A percentile compares a stretch with the other conserved stretches of the same genome.
Evolutionary conservation across 306 rosid genomes (phyloP).

Genomic region (Cucurbita pepo): DNA sequence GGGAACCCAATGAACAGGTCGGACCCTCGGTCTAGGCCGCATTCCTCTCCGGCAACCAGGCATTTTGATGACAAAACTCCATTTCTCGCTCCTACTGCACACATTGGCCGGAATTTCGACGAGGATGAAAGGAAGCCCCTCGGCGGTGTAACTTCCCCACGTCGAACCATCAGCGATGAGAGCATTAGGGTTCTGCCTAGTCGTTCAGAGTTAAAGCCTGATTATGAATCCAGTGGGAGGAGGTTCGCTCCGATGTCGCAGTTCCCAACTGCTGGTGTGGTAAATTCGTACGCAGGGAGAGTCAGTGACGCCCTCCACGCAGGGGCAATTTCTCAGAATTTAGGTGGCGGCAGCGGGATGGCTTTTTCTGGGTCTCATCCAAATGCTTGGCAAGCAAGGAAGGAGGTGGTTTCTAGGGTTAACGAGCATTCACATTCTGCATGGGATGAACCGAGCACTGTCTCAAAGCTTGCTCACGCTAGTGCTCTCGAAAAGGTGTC

Average conservation of each 20-base stretch:
- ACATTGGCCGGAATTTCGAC: slow-evolving; percentile 86
- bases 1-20: slow-evolving; percentile 48
- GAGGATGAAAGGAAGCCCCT: slow-evolving; percentile 97
- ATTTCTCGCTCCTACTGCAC: slow-evolving; percentile 43
- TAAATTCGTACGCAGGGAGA: slow-evolving; percentile 45
- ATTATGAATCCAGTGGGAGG: slow-evolving; percentile 33
- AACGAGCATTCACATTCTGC: slow-evolving; percentile 37
- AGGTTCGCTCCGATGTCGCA: slow-evolving; percentile 29
- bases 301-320: slow-evolving; percentile 20
- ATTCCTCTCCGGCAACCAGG: slow-evolving; percentile 67
- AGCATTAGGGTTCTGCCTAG: slow-evolving; percentile 32
- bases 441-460: slow-evolving; percentile 60
- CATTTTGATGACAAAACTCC: slow-evolving; percentile 66
- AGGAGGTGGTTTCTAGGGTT: slow-evolving; percentile 38
- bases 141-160: slow-evolving; percentile 48
- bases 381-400: slow-evolving; percentile 71
- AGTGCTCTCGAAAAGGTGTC: slow-evolving; percentile 91
- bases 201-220: slow-evolving; percentile 37
- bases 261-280: slow-evolving; percentile 17
- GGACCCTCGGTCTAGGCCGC: slow-evolving; percentile 81
- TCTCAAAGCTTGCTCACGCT: slow-evolving; percentile 71
- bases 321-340: slow-evolving; percentile 30
- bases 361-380: slow-evolving; percentile 34
- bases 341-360: slow-evolving; percentile 29
- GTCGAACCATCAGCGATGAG: slow-evolving; percentile 62